Conservation (phyloP, 2,329 filamentous ascomycete species). For the Pochonia chlamydosporia region DNA sequence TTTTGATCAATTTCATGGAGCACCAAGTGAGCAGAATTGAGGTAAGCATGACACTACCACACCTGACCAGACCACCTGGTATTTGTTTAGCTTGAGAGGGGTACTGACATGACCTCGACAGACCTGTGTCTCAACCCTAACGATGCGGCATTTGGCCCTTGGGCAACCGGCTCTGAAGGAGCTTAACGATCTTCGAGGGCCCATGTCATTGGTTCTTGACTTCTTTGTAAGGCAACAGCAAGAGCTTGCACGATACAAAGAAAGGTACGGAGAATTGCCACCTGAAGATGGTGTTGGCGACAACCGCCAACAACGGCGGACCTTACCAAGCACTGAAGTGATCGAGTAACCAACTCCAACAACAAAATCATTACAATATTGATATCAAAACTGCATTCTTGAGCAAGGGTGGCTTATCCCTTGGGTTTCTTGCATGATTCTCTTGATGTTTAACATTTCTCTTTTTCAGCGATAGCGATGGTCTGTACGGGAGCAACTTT, state of each 20-base stretch:
- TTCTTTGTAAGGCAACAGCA: conserved; percentile 55
- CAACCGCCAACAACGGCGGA: conserved; percentile 15
- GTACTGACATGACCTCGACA: conserved; percentile 26
- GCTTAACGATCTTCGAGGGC: conserved; percentile 68
- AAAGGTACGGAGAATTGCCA: conserved; percentile 40
- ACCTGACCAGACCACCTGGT: too few species aligned
- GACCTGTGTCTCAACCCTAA: conserved; percentile 76
- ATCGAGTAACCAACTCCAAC: not conserved
- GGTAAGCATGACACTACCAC: conserved; percentile 45
- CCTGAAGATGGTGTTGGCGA: conserved; percentile 8
- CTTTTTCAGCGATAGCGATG: too few species aligned
- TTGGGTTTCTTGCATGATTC: too few species aligned
- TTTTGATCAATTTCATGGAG: conserved; percentile 84
- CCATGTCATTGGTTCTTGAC: conserved; percentile 67
- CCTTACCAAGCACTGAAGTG: conserved; percentile 9
- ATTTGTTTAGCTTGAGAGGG: too few species aligned
- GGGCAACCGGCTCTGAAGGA: conserved; percentile 57
- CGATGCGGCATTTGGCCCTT: conserved; percentile 70
- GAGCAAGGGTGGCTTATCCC: too few species aligned
- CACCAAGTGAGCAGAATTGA: conserved; percentile 95
- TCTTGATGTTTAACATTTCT: too few species aligned
- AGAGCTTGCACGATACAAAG: conserved; percentile 58
- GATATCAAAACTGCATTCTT: too few species aligned
- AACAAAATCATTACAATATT: too few species aligned
- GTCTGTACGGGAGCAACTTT: too few species aligned